Percentiles rank a stretch among this genome's conserved stretches.
These are phyloP conservation scores for Oleoguttula mirabilis DNA, from an alignment of 495 filamentous ascomycete genomes.

Conservation along the genomic window DNA sequence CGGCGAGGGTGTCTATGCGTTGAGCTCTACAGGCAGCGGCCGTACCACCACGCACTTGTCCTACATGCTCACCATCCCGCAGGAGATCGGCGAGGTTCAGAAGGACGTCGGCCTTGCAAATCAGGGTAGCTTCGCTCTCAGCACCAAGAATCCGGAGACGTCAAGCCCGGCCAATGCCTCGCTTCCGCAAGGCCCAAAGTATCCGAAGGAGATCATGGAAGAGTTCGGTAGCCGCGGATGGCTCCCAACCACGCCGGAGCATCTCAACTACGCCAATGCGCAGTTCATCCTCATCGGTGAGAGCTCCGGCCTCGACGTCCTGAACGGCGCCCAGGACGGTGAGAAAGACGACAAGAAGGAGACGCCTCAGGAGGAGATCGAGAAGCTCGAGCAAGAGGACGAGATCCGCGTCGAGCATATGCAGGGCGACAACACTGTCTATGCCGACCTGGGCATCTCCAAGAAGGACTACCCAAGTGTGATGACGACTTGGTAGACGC, in stretches of 20 bases:
- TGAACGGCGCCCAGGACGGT: constrained; percentile 42
- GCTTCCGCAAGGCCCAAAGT: constrained; percentile 56
- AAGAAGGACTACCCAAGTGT: constrained; percentile 30
- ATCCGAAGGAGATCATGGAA: constrained; percentile 59
- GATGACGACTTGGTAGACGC: constrained; percentile 32
- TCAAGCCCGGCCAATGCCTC: constrained; percentile 50
- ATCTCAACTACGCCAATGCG: constrained; percentile 65
- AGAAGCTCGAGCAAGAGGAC: constrained; percentile 51
- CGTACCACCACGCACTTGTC: constrained; percentile 54
- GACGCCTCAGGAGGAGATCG: constrained; percentile 46
- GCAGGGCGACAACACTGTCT: constrained; percentile 34
- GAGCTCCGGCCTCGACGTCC: constrained; percentile 35
- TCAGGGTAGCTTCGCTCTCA: constrained; percentile 67
- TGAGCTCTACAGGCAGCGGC: constrained; percentile 53
- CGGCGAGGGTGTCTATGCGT: constrained; percentile 78
- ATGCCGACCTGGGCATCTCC: constrained; percentile 30
- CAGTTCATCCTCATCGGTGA: constrained; percentile 79
- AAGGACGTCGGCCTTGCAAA: constrained; percentile 58
- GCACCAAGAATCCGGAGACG: constrained; percentile 67
- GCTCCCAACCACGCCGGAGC: constrained; percentile 60
- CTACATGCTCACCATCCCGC: constrained; percentile 73
- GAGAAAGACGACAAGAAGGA: constrained; percentile 43
- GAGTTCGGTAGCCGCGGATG: constrained; percentile 66
- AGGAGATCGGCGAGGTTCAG: constrained; percentile 58
- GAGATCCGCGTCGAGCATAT: constrained; percentile 46